Conservation (phyloP, 2,329 filamentous ascomycete genomes). For the Fonsecaea monophora region DNA sequence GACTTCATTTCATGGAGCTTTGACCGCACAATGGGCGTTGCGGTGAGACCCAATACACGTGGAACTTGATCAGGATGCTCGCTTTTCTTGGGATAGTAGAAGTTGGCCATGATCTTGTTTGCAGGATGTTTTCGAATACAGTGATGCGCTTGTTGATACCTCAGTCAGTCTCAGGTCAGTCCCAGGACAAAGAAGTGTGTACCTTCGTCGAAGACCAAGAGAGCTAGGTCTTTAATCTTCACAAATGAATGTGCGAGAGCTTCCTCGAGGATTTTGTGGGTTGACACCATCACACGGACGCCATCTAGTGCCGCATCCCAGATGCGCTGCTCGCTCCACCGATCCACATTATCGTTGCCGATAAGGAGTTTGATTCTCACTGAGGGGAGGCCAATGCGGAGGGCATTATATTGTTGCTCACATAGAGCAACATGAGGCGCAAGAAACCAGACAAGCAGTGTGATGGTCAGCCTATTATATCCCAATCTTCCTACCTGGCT, state of each 20-base stretch:
- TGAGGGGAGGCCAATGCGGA: background rate
- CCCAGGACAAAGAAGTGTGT: background rate
- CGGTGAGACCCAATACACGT: background rate
- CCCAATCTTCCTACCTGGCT: background rate
- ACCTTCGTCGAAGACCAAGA: background rate
- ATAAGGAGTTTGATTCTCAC: background rate
- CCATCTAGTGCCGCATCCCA: background rate
- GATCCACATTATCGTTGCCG: background rate
- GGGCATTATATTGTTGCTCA: background rate
- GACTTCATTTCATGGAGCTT: background rate
- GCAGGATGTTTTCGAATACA: background rate
- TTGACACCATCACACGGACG: conserved; percentile 1
- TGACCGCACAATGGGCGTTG: background rate
- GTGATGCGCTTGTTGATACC: background rate
- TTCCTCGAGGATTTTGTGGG: background rate
- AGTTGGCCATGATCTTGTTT: background rate
- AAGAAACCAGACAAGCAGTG: background rate
- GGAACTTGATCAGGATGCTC: background rate
- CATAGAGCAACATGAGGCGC: background rate
- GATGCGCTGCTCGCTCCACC: background rate
- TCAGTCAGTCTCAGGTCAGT: background rate
- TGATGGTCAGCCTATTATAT: background rate
- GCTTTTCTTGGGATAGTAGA: background rate
- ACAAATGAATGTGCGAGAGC: background rate
- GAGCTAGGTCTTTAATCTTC: background rate